Percentiles rank a stretch among this genome's conserved stretches.
Evolutionary conservation across 805 yeast genomes (phyloP).

Genomic region (Yarrowia porcina): DNA sequence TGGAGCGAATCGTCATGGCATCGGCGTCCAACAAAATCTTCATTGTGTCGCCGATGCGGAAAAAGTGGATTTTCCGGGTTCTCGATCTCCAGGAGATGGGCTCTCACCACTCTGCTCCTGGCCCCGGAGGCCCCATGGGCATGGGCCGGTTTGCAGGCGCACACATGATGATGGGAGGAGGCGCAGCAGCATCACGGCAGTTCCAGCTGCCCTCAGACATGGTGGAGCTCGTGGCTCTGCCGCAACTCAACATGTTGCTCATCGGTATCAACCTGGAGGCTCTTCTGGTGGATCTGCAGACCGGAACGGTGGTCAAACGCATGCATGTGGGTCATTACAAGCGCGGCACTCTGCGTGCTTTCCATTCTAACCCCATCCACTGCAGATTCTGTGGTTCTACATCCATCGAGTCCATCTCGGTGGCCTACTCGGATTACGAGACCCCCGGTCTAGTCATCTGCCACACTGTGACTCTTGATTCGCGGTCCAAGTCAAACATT

Average conservation of each 20-base stretch:
- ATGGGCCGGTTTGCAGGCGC: neutral
- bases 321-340: conserved; percentile 62
- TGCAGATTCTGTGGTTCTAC: conserved; percentile 91
- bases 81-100: conserved; percentile 11
- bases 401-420: conserved; percentile 66
- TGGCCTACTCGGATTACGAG: conserved; percentile 64
- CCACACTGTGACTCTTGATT: conserved; percentile 71
- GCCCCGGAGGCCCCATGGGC: conserved; percentile 1
- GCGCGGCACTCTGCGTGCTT: conserved; percentile 58
- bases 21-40: conserved; percentile 4
- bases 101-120: neutral
- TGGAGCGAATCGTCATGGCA: conserved; percentile 22
- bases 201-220: conserved; percentile 15
- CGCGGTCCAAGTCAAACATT: conserved; percentile 71
- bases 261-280: conserved; percentile 29
- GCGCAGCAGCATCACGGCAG: neutral
- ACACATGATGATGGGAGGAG: neutral
- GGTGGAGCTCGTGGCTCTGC: conserved; percentile 24
- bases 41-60: conserved; percentile 23
- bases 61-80: conserved; percentile 21
- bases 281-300: conserved; percentile 63
- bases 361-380: conserved; percentile 83
- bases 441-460: conserved; percentile 52
- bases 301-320: conserved; percentile 65
- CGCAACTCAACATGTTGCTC: conserved; percentile 34